Base-by-base conservation (phyloP, 2,329 filamentous ascomycete species). In the Pseudocercospora ulei region DNA sequence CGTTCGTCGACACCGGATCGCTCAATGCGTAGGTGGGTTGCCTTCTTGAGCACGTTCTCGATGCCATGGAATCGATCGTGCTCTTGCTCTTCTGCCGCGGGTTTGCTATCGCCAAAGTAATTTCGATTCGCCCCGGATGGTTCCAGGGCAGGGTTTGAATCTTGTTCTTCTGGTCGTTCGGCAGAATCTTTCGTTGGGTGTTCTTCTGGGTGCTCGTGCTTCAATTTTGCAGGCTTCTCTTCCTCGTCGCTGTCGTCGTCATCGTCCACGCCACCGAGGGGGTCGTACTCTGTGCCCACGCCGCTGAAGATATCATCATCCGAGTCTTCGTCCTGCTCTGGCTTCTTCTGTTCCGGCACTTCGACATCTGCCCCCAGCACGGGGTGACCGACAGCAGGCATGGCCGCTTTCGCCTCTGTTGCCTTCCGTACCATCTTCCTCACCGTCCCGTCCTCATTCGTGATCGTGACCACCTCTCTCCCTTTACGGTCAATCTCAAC, bases 1-100 rank as follows among this genome's bases (percentile, higher is more conserved):
- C 62, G 61, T 7, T 64, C 63, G 3, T 64, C 62, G 2, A 62
- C 59, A 5, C 58, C 59, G 5, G 61, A 60, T 2, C 61, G 57
- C 28, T 62, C 65, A 60, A 42, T 67, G 67, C 60, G 71, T 66
- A 65, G 57, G 25, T 58, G 63, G 38, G 63, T 62, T 38, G 88
- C 88, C 60, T 86, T 86, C 62, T 86, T 84, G 54, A 98, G 43
- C 39, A 56, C 41, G 36, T 56, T 51, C 38, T 56, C 43, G 13
- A 59, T 54, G 24, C 53, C 55, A n/a, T 54, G 51, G 40, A 55
- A 50, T 11, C 47, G 52, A 25, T 56, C 46, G 29, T 34, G 34
- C 11, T 35, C 35, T n/a, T 46, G 12, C 7, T 48, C 46, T 23
- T 51, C 39, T 16, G 29, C 31, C 2, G 31, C 36, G 14, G 43